Base-by-base conservation (phyloP, 441 rosid genomes). In the Gossypium schwendimanii region DNA sequence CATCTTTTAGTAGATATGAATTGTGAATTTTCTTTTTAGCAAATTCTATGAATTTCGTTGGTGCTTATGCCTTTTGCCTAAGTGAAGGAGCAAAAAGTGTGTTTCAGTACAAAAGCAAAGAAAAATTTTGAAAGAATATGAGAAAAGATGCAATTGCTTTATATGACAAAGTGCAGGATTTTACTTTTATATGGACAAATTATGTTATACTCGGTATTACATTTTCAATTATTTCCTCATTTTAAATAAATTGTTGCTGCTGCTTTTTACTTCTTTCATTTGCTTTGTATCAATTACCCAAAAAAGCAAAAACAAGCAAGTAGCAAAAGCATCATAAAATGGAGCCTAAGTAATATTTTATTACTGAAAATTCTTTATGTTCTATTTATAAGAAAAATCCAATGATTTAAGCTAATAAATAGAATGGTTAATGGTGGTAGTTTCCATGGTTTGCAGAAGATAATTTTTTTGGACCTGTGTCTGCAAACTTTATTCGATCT, bases 391-490 rank as follows among this genome's bases (percentile, higher is more conserved):
- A 6, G 41, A 49, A 0, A 49, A 66, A 49, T 26, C 24, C 33
- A 49, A n/a, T 24, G 21, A 65, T 64, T 64, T 12, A 12, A 47
- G 39, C 21, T 65, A 64, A 23, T 6, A 10, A 24, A n/a, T 28
- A 10, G 28, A 52, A 68, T 15, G 11, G 28, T 26, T 68, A 28
- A 52, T 28, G 72, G 8, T 50, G 55, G 20, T 52, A 52, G 18
- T 28, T 52, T 57, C 47, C 61, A 17, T 68, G 45, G 66, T 17
- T 61, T 75, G 77, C 85, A 87, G 96, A 86, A 63, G 90, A 91
- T 47, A 80, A 84, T 73, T 91, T 87, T 76, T 95, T 91, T 70
- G 99, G 98, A 26, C 99, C 99, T 4, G 97, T 95, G 73, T 90
- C 96, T 2, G 80, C 97, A 0, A 82, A 82, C 78, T 96, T 96